A percentile compares a stretch with the other conserved stretches of the same genome.
These are phyloP conservation scores for Pezicula neosporulosa DNA, from an alignment of 2,329 filamentous ascomycete species.

Conservation along the genomic window DNA sequence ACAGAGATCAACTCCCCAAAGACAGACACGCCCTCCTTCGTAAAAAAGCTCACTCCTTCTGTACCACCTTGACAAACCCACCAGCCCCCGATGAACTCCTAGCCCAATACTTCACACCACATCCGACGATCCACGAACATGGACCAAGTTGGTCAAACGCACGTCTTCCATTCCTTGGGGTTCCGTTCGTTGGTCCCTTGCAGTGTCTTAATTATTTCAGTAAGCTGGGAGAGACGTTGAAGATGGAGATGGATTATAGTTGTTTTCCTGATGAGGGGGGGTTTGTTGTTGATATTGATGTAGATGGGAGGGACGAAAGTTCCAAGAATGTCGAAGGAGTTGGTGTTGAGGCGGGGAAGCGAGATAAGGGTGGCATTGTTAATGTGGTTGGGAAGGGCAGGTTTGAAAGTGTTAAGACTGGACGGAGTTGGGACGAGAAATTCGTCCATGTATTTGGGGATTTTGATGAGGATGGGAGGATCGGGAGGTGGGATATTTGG, in stretches of 20 bases:
- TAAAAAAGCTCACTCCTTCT: not conserved
- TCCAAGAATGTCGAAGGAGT: too few species aligned
- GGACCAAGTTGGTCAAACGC: conserved; percentile 33
- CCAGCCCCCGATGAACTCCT: conserved; percentile 1
- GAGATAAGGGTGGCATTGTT: conserved; percentile 22
- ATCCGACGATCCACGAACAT: conserved; percentile 34
- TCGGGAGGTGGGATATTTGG: conserved; percentile 41
- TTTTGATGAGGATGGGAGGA: conserved; percentile 33
- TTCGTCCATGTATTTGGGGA: conserved; percentile 37
- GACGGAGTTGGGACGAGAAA: conserved; percentile 35
- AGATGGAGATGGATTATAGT: conserved; percentile 1
- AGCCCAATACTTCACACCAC: conserved; percentile 3
- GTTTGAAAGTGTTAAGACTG: conserved; percentile 34
- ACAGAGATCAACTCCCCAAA: too few species aligned
- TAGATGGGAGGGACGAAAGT: not conserved
- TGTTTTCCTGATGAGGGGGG: conserved; percentile 3
- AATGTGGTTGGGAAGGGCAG: conserved; percentile 31
- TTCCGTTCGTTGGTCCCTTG: conserved; percentile 28
- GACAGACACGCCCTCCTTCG: too few species aligned
- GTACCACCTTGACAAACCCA: conserved; percentile 1
- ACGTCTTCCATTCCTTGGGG: conserved; percentile 35
- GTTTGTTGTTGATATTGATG: conserved; percentile 30
- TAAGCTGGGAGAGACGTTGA: conserved; percentile 27
- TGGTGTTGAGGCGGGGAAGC: not conserved
- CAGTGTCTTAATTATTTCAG: conserved; percentile 36